Base-by-base conservation (phyloP, 768 basidiomycete species). In the Trametes cinnabarina region DNA sequence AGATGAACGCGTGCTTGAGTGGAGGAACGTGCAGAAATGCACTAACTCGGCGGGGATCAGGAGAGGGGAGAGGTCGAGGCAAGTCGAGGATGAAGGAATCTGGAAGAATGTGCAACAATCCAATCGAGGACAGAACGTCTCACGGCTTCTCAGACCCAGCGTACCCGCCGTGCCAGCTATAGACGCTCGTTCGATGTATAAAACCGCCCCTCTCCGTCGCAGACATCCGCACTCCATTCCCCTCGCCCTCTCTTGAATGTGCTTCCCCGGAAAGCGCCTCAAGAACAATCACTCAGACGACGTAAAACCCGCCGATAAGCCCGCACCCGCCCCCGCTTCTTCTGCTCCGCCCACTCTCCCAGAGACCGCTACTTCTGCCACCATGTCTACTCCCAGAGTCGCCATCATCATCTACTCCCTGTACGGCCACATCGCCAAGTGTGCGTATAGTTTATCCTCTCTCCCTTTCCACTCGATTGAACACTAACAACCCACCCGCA, bases 351-450 rank as follows among this genome's bases (percentile, higher is more conserved):
- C 17, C 30, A 58, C 17, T 12, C 62, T 17, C 47, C 54, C 25
- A 20, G 28, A 51, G 22, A 48, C 60, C 55, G 44, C 22, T 12
- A 3, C 61, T 20, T 40, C 35, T n/a, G 4, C 49, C 7, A 32
- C 56, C 49, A 64, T 61, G 56, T 57, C 58, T 23, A 47, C 63
- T 42, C 86, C 88, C 35, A 82, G 73, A 66, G 73, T 89, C 65
- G 87, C 87, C 55, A 88, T 90, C 65, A 62, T 90, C 66, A 85
- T 90, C 71, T 91, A 91, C 74, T 74, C 85, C 34, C 73, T 88
- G 77, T 88, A 87, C 70, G 87, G 87, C 63, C 90, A 92, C 70
- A 84, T 90, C 71, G 79, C 79, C 51, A 82, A 80, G 65, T 47
- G 89, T 90, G 65, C 52, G 84, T 76, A 44, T 10, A 48, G 6